phyloP scores from a whole-genome alignment of 2,329 filamentous ascomycete genomes.

The Dactylonectria macrodidyma region DNA sequence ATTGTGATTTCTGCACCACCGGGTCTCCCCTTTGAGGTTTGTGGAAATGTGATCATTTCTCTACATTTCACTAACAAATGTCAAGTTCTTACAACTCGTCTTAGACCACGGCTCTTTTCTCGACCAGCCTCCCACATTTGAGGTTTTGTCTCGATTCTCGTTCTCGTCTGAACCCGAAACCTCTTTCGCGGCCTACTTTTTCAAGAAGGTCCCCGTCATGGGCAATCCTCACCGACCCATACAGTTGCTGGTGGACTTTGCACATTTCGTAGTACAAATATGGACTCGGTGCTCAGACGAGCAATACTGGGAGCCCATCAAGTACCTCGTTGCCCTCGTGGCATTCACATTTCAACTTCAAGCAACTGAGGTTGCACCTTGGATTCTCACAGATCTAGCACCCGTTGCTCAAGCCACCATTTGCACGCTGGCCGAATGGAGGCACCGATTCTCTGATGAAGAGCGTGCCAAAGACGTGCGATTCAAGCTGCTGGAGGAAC shows the following conservation, averaged over 20 bases:
- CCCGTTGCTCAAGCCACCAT: conserved; percentile 72
- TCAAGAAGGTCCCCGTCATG: conserved; percentile 75
- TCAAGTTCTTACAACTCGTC: conserved; percentile 72
- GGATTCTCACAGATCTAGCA: conserved; percentile 71
- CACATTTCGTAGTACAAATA: conserved; percentile 73
- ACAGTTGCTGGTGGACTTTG: conserved; percentile 75
- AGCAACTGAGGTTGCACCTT: conserved; percentile 70
- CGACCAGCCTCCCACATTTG: conserved; percentile 74
- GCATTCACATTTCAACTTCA: conserved; percentile 75
- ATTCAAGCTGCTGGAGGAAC: conserved; percentile 57
- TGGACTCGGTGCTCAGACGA: conserved; percentile 80
- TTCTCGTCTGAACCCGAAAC: conserved; percentile 75
- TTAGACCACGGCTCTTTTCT: conserved; percentile 73
- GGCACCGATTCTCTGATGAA: conserved; percentile 66
- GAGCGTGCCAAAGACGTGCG: conserved; percentile 62
- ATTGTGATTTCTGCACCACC: conserved; percentile 45
- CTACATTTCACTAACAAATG: conserved; percentile 40
- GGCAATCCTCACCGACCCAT: conserved; percentile 64
- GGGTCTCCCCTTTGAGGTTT: conserved; percentile 63
- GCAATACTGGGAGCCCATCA: conserved; percentile 73
- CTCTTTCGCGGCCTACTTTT: conserved; percentile 77
- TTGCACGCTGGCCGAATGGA: conserved; percentile 70
- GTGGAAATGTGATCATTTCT: conserved; percentile 32
- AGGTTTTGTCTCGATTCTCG: conserved; percentile 74
- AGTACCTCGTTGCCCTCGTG: conserved; percentile 75